phyloP scores from a whole-genome alignment of 768 basidiomycete genomes.

The Serendipita sp. region DNA sequence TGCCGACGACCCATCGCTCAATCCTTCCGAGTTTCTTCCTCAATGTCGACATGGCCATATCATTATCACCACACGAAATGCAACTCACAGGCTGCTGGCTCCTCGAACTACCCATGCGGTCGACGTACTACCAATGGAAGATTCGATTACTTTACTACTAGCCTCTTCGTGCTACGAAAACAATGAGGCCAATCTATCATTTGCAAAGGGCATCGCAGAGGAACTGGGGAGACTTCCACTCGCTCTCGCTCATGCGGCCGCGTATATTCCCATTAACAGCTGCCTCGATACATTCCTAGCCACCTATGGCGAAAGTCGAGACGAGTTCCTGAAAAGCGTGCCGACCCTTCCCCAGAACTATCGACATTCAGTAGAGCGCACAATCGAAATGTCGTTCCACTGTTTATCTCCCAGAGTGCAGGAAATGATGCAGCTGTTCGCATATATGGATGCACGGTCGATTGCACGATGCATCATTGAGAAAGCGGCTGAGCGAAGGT shows the following conservation, averaged over 20 bases:
- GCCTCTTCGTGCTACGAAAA: background rate
- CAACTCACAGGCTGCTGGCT: background rate
- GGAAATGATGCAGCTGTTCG: background rate
- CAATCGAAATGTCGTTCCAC: background rate
- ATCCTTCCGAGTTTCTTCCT: background rate
- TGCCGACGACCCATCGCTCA: conserved; percentile 1
- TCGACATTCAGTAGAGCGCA: background rate
- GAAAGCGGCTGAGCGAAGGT: background rate
- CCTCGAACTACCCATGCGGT: background rate
- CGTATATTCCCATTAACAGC: background rate
- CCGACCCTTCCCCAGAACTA: background rate
- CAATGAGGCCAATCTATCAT: background rate
- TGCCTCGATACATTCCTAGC: background rate
- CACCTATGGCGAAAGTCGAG: background rate
- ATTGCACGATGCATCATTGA: background rate
- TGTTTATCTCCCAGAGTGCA: background rate
- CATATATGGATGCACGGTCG: background rate
- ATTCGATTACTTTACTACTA: background rate
- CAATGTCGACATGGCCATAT: background rate
- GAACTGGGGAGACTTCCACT: background rate
- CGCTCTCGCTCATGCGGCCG: background rate
- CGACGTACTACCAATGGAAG: background rate
- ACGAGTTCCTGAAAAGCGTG: background rate
- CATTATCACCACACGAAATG: background rate
- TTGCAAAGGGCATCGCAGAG: background rate